A percentile compares a stretch with the other conserved stretches of the same genome.
Evolutionary conservation across 371 early-diverging fungal genomes (phyloP).

Genomic region (Mortierella sp.): DNA sequence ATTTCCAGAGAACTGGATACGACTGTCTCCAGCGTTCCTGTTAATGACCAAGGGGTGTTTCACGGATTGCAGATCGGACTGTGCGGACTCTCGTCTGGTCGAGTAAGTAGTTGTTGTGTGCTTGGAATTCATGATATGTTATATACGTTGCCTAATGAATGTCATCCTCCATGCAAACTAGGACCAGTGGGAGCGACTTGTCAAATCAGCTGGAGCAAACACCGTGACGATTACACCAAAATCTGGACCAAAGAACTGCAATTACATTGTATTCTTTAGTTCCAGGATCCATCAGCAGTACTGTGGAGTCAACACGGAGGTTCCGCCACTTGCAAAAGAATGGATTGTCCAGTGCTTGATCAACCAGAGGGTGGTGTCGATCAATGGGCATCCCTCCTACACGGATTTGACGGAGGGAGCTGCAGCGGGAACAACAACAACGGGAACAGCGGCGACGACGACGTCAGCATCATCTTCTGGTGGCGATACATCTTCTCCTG

Average conservation of each 20-base stretch:
- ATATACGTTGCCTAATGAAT: background rate
- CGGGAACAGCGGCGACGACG: too few relatives aligned
- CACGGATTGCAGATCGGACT: conserved; percentile 23
- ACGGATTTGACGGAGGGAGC: conserved; percentile 7
- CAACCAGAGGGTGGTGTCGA: conserved; percentile 35
- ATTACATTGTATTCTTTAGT: conserved; percentile 24
- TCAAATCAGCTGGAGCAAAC: conserved; percentile 30
- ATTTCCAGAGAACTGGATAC: conserved; percentile 29
- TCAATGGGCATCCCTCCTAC: conserved; percentile 27
- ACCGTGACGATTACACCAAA: conserved; percentile 13
- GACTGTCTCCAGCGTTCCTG: conserved; percentile 22
- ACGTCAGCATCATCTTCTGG: too few relatives aligned
- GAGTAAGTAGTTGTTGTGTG: conserved; percentile 7
- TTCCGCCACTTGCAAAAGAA: conserved; percentile 19
- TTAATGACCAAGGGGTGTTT: conserved; percentile 20
- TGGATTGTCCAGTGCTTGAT: conserved; percentile 50
- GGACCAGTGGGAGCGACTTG: conserved; percentile 10
- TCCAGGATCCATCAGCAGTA: background rate
- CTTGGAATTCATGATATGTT: background rate
- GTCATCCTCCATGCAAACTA: background rate
- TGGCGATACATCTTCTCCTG: too few relatives aligned
- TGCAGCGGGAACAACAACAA: too few relatives aligned
- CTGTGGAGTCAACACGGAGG: background rate
- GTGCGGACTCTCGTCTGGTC: background rate
- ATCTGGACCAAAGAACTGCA: conserved; percentile 22